Evolutionary conservation across 2,329 filamentous ascomycete genomes (phyloP).

Genomic region (Aureobasidium pullulans): DNA sequence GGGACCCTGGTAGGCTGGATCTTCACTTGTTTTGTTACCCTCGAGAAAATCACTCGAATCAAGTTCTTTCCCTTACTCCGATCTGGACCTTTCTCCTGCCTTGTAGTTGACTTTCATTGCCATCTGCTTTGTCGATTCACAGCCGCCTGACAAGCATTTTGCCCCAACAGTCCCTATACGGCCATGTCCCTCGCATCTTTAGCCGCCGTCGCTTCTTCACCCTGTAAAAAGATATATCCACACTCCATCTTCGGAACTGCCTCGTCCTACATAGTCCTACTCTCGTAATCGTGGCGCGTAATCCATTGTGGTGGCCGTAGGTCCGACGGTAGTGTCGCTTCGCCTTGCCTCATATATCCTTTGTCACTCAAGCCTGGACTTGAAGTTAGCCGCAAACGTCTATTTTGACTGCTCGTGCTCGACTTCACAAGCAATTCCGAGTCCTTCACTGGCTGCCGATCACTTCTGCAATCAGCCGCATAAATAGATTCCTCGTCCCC

Average conservation of each 20-base stretch:
- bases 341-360: neutral
- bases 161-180: neutral
- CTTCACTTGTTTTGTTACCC: neutral
- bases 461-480: constrained; percentile 8
- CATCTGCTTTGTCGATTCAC: neutral
- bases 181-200: neutral
- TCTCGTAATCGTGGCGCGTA: neutral
- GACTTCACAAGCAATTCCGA: neutral
- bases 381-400: neutral
- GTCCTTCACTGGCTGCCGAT: neutral
- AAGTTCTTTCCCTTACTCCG: neutral
- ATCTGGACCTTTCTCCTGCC: neutral
- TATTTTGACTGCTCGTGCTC: neutral
- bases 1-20: neutral
- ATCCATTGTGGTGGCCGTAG: neutral
- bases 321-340: neutral
- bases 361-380: constrained; percentile 2
- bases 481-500: constrained; percentile 13
- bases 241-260: neutral
- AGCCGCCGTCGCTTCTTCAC: neutral
- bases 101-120: neutral
- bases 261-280: neutral
- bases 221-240: neutral
- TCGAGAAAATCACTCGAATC: neutral
- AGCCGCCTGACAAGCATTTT: neutral